phyloP scores from a whole-genome alignment of 768 basidiomycete species.

The Suillus alpinus region DNA sequence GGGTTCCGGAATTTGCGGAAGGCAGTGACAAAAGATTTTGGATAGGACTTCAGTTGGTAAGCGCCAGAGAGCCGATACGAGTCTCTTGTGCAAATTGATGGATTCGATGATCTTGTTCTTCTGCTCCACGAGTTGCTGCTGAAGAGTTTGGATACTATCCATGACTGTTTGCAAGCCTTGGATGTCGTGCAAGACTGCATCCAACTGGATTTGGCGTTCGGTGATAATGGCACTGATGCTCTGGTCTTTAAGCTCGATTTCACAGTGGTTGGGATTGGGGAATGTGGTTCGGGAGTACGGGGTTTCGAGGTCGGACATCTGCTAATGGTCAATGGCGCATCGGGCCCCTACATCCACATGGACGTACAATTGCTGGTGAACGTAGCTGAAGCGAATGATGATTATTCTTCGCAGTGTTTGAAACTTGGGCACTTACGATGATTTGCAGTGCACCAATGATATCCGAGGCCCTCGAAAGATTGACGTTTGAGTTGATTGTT shows the following conservation, averaged over 20 bases:
- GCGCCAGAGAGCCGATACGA: conserved; percentile 30
- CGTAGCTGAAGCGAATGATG: too few relatives aligned
- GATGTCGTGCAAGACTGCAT: conserved; percentile 11
- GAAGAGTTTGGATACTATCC: conserved; percentile 9
- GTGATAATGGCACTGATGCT: conserved; percentile 14
- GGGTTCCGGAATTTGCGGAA: conserved; percentile 14
- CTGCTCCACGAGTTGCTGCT: conserved; percentile 12
- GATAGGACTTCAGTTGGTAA: conserved; percentile 46
- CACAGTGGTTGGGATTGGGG: conserved; percentile 13
- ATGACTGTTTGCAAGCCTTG: conserved; percentile 11
- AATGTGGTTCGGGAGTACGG: conserved; percentile 9
- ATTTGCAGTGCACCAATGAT: too few relatives aligned
- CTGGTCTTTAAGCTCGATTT: conserved; percentile 9
- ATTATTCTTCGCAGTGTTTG: too few relatives aligned
- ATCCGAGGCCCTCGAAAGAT: too few relatives aligned
- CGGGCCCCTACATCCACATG: too few relatives aligned
- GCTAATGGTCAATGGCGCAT: too few relatives aligned
- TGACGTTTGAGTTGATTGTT: too few relatives aligned
- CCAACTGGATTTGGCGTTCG: conserved; percentile 15
- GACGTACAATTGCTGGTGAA: too few relatives aligned
- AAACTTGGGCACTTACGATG: too few relatives aligned
- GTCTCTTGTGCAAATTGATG: conserved; percentile 18
- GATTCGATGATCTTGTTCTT: conserved; percentile 13
- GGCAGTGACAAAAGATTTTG: conserved; percentile 43
- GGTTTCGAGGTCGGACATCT: conserved; percentile 17